These are phyloP conservation scores for Croton setiger DNA, from an alignment of 441 rosid species.

Conservation along the genomic window DNA sequence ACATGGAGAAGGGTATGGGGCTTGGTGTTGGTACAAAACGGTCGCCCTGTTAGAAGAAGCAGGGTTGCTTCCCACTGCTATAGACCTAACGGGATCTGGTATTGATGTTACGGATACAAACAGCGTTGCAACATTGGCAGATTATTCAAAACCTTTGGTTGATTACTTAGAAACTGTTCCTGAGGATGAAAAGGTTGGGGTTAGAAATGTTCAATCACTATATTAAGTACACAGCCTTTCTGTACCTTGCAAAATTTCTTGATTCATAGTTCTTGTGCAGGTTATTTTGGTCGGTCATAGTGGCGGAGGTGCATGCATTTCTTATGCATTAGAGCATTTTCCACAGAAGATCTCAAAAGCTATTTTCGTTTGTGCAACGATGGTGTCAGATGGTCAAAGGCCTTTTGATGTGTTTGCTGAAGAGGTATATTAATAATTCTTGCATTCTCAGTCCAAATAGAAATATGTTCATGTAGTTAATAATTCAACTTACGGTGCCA, in stretches of 20 bases:
- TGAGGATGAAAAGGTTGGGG: conserved; percentile 77
- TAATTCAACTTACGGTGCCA: background rate
- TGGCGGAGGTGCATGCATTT: conserved; percentile 84
- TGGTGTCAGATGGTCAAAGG: conserved; percentile 80
- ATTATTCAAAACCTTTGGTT: conserved; percentile 78
- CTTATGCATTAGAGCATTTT: conserved; percentile 74
- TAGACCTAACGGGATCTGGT: conserved; percentile 89
- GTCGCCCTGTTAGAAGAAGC: conserved; percentile 81
- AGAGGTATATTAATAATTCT: conserved; percentile 50
- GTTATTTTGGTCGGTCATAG: conserved; percentile 90
- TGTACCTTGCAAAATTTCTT: conserved; percentile 12
- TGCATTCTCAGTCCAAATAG: background rate
- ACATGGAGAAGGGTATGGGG: conserved; percentile 98
- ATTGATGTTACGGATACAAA: conserved; percentile 69
- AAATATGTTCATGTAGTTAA: background rate
- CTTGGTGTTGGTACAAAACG: conserved; percentile 99
- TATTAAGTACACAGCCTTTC: background rate
- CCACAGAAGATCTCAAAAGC: conserved; percentile 80
- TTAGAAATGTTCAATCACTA: background rate
- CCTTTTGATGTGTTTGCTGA: conserved; percentile 94
- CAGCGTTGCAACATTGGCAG: conserved; percentile 59
- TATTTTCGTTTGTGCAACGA: conserved; percentile 77
- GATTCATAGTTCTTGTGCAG: conserved; percentile 35
- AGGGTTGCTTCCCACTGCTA: conserved; percentile 60
- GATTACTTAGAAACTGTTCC: conserved; percentile 57